Evolutionary conservation across 331 rosid species (phyloP).

Genomic region (Cydonia oblonga): DNA sequence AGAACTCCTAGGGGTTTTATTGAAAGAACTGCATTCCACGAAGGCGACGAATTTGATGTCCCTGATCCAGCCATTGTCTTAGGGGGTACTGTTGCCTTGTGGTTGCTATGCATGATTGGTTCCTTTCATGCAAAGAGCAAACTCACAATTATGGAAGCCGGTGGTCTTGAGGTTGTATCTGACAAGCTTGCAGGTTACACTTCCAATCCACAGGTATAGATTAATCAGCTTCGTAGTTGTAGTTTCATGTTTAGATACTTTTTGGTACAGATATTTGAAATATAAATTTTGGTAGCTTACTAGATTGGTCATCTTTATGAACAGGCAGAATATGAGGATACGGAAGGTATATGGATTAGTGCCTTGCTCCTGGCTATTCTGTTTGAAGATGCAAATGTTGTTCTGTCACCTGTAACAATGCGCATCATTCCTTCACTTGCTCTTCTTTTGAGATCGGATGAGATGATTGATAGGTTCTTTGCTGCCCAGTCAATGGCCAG

Average conservation of each 20-base stretch:
- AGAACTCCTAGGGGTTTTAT: slow-evolving; percentile 47
- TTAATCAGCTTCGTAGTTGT: background rate
- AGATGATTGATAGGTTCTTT: slow-evolving; percentile 67
- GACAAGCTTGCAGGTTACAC: slow-evolving; percentile 58
- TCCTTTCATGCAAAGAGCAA: slow-evolving; percentile 49
- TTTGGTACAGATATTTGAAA: background rate
- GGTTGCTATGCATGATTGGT: slow-evolving; percentile 74
- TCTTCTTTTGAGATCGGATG: slow-evolving; percentile 73
- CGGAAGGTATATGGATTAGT: slow-evolving; percentile 86
- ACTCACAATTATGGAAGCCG: slow-evolving; percentile 57
- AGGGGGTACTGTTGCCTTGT: slow-evolving; percentile 70
- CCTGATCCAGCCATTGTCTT: slow-evolving; percentile 55
- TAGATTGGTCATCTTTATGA: slow-evolving; percentile 12
- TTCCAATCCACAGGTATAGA: slow-evolving; percentile 69
- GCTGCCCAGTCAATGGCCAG: slow-evolving; percentile 95
- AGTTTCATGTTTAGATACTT: background rate
- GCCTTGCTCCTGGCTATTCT: slow-evolving; percentile 73
- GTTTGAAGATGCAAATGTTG: slow-evolving; percentile 66
- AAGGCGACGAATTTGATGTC: slow-evolving; percentile 51
- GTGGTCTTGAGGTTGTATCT: slow-evolving; percentile 73
- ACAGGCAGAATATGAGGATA: slow-evolving; percentile 83
- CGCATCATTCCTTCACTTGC: slow-evolving; percentile 67
- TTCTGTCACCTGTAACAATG: slow-evolving; percentile 55
- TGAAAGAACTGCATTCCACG: slow-evolving; percentile 61
- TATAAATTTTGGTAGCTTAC: slow-evolving; percentile 21